phyloP scores from a whole-genome alignment of 2,329 filamentous ascomycete genomes.

The Cercospora brassicicola region DNA sequence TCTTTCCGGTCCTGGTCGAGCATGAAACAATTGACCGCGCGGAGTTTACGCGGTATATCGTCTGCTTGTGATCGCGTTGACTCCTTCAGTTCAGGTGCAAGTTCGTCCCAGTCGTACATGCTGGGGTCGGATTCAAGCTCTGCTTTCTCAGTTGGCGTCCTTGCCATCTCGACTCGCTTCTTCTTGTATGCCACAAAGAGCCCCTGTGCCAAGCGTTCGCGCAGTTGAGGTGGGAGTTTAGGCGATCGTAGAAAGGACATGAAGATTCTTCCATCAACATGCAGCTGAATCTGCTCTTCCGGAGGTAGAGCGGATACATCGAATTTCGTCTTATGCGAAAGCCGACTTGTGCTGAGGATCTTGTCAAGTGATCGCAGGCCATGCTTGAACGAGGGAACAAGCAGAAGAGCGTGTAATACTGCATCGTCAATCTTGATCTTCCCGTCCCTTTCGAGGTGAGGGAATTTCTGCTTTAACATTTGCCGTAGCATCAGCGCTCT shows the following conservation, averaged over 20 bases:
- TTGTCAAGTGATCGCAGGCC: conserved; percentile 39
- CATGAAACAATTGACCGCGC: conserved; percentile 40
- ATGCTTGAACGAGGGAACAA: conserved; percentile 39
- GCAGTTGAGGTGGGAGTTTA: conserved; percentile 36
- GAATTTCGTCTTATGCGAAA: conserved; percentile 38
- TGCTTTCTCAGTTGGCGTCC: conserved; percentile 31
- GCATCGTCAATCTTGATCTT: conserved; percentile 39
- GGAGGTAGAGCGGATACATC: conserved; percentile 39
- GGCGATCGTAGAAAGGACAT: conserved; percentile 39
- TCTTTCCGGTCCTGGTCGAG: conserved; percentile 34
- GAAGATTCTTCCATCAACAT: conserved; percentile 40
- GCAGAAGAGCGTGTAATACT: conserved; percentile 38
- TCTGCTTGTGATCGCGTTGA: conserved; percentile 40
- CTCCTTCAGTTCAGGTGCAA: conserved; percentile 38
- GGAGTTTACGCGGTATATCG: conserved; percentile 41
- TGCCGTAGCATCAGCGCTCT: conserved; percentile 39
- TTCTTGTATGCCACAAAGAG: conserved; percentile 40
- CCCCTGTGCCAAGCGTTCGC: conserved; percentile 38
- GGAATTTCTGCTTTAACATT: conserved; percentile 36
- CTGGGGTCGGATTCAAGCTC: conserved; percentile 35
- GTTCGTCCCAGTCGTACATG: conserved; percentile 41
- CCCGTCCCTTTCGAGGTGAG: conserved; percentile 35
- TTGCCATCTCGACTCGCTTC: conserved; percentile 35
- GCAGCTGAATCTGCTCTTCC: conserved; percentile 40
- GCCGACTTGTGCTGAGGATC: conserved; percentile 39